Evolutionary conservation across 2,329 filamentous ascomycete genomes (phyloP).

Genomic region (Ilyonectria destructans): DNA sequence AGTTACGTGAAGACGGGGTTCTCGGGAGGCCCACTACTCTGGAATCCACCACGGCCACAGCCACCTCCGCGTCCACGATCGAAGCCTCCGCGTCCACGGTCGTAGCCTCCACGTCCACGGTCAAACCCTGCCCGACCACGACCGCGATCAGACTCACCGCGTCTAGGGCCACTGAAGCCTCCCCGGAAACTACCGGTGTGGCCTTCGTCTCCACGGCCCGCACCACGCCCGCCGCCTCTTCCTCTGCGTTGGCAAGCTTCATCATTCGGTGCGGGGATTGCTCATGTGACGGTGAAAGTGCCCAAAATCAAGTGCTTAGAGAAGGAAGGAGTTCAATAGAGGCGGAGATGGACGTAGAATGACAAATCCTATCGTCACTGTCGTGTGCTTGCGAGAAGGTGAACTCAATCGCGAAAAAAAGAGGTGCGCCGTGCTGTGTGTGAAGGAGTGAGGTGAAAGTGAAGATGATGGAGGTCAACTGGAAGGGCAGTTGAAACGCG

Average conservation of each 20-base stretch:
- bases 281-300: too few species aligned
- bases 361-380: too few species aligned
- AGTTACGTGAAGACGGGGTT: slow-evolving; percentile 44
- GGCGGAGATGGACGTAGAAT: too few species aligned
- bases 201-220: slow-evolving; percentile 40
- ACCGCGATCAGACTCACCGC: slow-evolving; percentile 34
- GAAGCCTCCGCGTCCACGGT: slow-evolving; percentile 41
- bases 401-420: too few species aligned
- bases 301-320: too few species aligned
- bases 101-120: slow-evolving; percentile 38
- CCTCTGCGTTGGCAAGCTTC: slow-evolving; percentile 38
- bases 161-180: slow-evolving; percentile 30
- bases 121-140: slow-evolving; percentile 36
- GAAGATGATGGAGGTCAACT: too few species aligned
- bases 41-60: slow-evolving; percentile 25
- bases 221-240: slow-evolving; percentile 35
- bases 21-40: slow-evolving; percentile 27
- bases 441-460: too few species aligned
- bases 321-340: too few species aligned
- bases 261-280: too few species aligned
- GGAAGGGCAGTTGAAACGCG: too few species aligned
- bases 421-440: too few species aligned
- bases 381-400: too few species aligned
- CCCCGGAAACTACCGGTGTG: slow-evolving; percentile 30
- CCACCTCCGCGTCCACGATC: slow-evolving; percentile 21